Evolutionary conservation across 2,329 filamentous ascomycete species (phyloP).

Genomic region (Cladorrhinum sp.): DNA sequence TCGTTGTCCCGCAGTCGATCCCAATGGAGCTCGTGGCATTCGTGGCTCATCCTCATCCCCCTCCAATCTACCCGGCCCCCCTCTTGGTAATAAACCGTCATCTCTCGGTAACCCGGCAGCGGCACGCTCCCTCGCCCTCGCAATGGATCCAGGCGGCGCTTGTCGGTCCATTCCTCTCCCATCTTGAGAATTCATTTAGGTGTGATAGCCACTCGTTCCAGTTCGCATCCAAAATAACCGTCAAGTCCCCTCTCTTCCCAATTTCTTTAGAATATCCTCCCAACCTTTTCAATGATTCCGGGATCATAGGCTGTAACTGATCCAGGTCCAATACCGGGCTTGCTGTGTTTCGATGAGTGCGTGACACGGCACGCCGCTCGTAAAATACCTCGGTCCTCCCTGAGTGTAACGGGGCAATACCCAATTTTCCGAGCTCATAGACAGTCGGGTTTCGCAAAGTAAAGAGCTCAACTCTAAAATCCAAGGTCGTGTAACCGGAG

Average conservation of each 20-base stretch:
- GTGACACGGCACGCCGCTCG: slow-evolving; percentile 17
- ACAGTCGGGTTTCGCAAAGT: slow-evolving; percentile 21
- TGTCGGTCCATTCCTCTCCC: slow-evolving; percentile 51
- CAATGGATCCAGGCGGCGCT: slow-evolving; percentile 46
- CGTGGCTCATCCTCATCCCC: slow-evolving; percentile 30
- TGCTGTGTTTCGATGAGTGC: neutral
- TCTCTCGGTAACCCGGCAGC: slow-evolving; percentile 40
- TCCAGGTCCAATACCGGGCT: slow-evolving; percentile 1
- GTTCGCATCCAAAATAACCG: slow-evolving; percentile 28
- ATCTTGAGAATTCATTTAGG: slow-evolving; percentile 58
- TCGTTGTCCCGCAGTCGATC: slow-evolving; percentile 24
- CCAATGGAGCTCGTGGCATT: slow-evolving; percentile 29
- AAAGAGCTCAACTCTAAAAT: slow-evolving; percentile 20
- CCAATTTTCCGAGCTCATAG: slow-evolving; percentile 6
- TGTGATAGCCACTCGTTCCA: slow-evolving; percentile 26
- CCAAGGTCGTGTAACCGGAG: slow-evolving; percentile 28
- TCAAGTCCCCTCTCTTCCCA: slow-evolving; percentile 25
- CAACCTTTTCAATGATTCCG: slow-evolving; percentile 9
- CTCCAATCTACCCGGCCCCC: slow-evolving; percentile 21
- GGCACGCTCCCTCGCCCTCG: slow-evolving; percentile 53
- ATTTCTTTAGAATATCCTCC: slow-evolving; percentile 15
- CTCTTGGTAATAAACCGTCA: slow-evolving; percentile 28
- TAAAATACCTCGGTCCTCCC: slow-evolving; percentile 5
- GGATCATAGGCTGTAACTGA: slow-evolving; percentile 27
- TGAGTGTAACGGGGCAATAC: slow-evolving; percentile 1